Conservation (phyloP, 129 eudicot genomes). For the Flaveria linearis region DNA sequence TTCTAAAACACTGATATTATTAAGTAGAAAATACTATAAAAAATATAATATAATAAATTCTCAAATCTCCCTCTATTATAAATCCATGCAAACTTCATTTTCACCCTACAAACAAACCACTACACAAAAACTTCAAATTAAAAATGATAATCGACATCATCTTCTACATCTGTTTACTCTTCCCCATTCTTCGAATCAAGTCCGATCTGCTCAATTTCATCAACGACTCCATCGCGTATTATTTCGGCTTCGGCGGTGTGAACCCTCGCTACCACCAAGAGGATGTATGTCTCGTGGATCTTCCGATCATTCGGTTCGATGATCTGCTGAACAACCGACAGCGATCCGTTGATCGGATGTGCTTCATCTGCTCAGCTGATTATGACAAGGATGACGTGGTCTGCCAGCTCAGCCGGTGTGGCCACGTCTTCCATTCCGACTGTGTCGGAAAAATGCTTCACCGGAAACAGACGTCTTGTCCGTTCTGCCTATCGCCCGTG, state of each 20-base stretch:
- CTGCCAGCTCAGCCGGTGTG: slow-evolving; percentile 34
- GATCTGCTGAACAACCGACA: slow-evolving; percentile 5
- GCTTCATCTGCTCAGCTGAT: slow-evolving; percentile 25
- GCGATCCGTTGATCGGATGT: slow-evolving; percentile 13
- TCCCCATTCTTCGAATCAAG: slow-evolving; percentile 20
- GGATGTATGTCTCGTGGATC: slow-evolving; percentile 5
- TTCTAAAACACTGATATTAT: no score
- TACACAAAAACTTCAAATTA: neutral
- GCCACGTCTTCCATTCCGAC: slow-evolving; percentile 27
- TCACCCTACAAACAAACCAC: neutral
- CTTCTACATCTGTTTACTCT: slow-evolving; percentile 20
- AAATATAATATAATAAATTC: neutral
- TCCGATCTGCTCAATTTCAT: slow-evolving; percentile 22
- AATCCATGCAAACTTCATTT: neutral
- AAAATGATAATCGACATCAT: neutral
- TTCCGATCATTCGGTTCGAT: slow-evolving; percentile 18
- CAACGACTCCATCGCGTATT: neutral
- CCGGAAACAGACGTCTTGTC: slow-evolving; percentile 24
- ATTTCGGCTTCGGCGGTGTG: slow-evolving; percentile 10
- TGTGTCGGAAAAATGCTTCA: slow-evolving; percentile 36
- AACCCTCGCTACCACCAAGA: slow-evolving; percentile 8
- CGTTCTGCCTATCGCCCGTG: slow-evolving; percentile 20
- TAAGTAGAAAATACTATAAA: neutral
- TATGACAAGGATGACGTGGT: slow-evolving; percentile 27
- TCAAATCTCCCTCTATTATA: neutral